Evolutionary conservation across 257 asterid genomes (phyloP).

Genomic region (Nicotiana obtusifolia): DNA sequence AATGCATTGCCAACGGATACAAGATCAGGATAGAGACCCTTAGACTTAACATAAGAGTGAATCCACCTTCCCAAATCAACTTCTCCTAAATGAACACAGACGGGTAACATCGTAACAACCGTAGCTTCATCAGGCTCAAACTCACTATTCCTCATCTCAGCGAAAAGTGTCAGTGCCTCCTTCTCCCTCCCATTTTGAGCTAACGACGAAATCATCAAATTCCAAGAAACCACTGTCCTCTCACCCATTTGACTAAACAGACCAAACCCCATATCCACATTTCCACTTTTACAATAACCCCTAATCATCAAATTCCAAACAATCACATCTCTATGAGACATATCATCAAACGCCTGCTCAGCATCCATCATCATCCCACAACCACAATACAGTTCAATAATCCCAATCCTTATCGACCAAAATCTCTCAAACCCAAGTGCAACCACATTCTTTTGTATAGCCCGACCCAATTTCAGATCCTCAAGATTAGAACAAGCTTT

Average conservation of each 20-base stretch:
- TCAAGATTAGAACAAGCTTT: constrained; percentile 33
- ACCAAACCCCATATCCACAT: constrained; percentile 25
- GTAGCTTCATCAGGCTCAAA: constrained; percentile 44
- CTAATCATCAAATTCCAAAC: constrained; percentile 45
- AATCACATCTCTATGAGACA: constrained; percentile 32
- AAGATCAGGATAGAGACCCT: constrained; percentile 20
- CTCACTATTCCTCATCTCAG: constrained; percentile 26
- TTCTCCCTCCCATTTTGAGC: constrained; percentile 27
- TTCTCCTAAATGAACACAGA: constrained; percentile 35
- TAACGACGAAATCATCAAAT: constrained; percentile 34
- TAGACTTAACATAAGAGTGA: constrained; percentile 30
- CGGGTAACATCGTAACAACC: constrained; percentile 32
- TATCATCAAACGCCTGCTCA: constrained; percentile 37
- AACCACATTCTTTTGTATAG: constrained; percentile 25
- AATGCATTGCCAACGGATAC: constrained; percentile 34
- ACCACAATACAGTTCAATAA: constrained; percentile 28
- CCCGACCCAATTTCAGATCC: constrained; percentile 23
- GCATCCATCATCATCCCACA: constrained; percentile 29
- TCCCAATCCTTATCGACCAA: constrained; percentile 27
- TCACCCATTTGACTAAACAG: constrained; percentile 36
- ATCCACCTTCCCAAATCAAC: constrained; percentile 28
- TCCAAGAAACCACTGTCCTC: constrained; percentile 41
- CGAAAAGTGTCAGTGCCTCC: constrained; percentile 29
- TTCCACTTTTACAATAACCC: constrained; percentile 30
- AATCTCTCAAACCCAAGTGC: constrained; percentile 37